Percentiles rank a stretch among this genome's conserved stretches.
These are phyloP conservation scores for Cyclostephanos tholiformis DNA, from an alignment of 108 stramenopile genomes.

Conservation along the genomic window DNA sequence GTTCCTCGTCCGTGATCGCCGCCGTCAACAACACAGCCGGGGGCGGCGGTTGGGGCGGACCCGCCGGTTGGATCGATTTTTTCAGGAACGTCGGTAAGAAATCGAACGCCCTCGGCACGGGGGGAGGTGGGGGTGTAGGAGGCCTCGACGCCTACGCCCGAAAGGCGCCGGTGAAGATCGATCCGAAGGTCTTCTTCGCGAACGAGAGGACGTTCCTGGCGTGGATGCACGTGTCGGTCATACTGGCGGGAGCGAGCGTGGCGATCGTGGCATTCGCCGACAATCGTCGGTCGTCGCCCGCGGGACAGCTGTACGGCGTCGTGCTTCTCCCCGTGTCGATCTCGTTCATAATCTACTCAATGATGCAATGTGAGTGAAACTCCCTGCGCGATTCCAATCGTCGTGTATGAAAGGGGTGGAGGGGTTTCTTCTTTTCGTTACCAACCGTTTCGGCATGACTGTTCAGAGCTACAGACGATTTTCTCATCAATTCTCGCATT, in stretches of 20 bases:
- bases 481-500: background rate
- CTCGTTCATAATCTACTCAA: slow-evolving; percentile 83
- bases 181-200: slow-evolving; percentile 93
- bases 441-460: too few species aligned
- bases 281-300: slow-evolving; percentile 1
- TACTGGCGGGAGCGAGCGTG: slow-evolving; percentile 83
- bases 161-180: slow-evolving; percentile 68
- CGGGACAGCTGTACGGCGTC: slow-evolving; percentile 76
- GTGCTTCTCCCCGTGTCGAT: slow-evolving; percentile 87
- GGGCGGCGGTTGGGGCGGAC: too few species aligned
- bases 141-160: slow-evolving; percentile 23
- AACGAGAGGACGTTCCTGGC: slow-evolving; percentile 97
- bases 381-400: too few species aligned
- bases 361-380: slow-evolving; percentile 81
- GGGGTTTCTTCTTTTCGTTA: too few species aligned
- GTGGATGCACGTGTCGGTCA: slow-evolving; percentile 89
- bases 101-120: slow-evolving; percentile 44
- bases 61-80: slow-evolving; percentile 42
- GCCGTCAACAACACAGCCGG: too few species aligned
- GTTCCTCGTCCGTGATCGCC: background rate
- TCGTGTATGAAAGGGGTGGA: too few species aligned
- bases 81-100: slow-evolving; percentile 52
- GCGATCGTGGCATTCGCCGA: slow-evolving; percentile 80
- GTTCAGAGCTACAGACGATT: too few species aligned
- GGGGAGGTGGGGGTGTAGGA: slow-evolving; percentile 6